Conservation (phyloP, 169 alveolate species). For the Plasmodium billcollinsi region DNA sequence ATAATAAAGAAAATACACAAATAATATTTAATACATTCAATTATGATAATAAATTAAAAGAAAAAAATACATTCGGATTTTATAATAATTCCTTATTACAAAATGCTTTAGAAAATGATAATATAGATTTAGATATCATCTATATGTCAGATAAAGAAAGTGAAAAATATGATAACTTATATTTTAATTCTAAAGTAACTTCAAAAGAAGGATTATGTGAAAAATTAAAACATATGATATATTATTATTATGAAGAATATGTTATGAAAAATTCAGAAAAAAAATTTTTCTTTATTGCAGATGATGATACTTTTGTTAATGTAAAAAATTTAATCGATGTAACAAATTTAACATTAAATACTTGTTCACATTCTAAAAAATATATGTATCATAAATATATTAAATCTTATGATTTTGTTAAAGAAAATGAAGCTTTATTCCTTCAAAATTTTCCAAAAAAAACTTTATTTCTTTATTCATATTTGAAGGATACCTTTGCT, state of each 20-base stretch:
- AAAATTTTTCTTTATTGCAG: constrained; percentile 42
- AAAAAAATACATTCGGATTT: background rate
- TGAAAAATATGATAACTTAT: constrained; percentile 4
- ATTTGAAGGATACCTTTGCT: constrained; percentile 9
- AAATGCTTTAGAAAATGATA: constrained; percentile 38
- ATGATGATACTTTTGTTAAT: constrained; percentile 64
- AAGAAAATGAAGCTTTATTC: constrained; percentile 12
- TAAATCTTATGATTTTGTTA: constrained; percentile 20
- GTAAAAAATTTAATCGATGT: constrained; percentile 71
- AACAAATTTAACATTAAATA: constrained; percentile 43
- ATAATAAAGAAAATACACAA: constrained; percentile 31
- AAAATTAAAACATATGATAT: constrained; percentile 32
- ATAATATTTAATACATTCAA: constrained; percentile 1
- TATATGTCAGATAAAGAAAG: constrained; percentile 58
- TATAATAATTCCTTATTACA: constrained; percentile 19
- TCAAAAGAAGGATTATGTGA: constrained; percentile 3
- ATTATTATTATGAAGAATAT: constrained; percentile 63
- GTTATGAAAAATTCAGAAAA: constrained; percentile 21
- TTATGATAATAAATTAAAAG: constrained; percentile 10
- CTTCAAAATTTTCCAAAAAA: constrained; percentile 22
- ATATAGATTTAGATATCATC: constrained; percentile 14
- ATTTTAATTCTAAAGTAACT: background rate
- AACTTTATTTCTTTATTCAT: constrained; percentile 11
- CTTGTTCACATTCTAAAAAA: constrained; percentile 49
- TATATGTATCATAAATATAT: constrained; percentile 52